phyloP scores from a whole-genome alignment of 2,329 filamentous ascomycete genomes.

The Aureobasidium subglaciale region DNA sequence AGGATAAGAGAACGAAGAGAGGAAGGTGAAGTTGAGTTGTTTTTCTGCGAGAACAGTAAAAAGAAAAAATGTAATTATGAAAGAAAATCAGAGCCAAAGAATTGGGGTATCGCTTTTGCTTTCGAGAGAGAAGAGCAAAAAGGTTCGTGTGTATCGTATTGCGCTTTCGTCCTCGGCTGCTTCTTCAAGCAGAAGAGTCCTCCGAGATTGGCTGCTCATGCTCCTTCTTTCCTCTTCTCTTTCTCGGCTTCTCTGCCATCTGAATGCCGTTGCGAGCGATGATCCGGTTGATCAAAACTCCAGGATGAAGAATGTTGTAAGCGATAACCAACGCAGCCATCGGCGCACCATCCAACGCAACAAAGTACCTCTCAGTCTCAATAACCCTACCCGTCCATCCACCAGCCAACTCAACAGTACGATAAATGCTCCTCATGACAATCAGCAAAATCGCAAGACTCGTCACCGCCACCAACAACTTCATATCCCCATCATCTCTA shows the following conservation, averaged over 20 bases:
- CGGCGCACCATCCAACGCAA: constrained; percentile 49
- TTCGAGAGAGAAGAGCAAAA: too few relatives aligned
- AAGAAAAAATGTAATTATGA: too few relatives aligned
- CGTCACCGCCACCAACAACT: constrained; percentile 23
- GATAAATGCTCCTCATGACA: constrained; percentile 57
- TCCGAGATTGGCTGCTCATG: too few relatives aligned
- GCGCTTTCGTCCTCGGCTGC: too few relatives aligned
- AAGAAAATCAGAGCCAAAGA: too few relatives aligned
- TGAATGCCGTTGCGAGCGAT: neutral
- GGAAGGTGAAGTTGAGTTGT: too few relatives aligned
- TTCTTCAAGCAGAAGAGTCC: too few relatives aligned
- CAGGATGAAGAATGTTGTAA: constrained; percentile 45
- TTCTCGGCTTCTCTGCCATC: neutral
- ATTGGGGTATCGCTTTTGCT: too few relatives aligned
- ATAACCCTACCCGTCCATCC: constrained; percentile 56
- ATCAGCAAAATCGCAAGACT: constrained; percentile 33
- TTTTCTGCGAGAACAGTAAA: too few relatives aligned
- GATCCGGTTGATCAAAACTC: constrained; percentile 18
- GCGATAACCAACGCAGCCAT: constrained; percentile 40
- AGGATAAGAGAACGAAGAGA: too few relatives aligned
- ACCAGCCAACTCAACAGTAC: constrained; percentile 57
- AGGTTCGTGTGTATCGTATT: too few relatives aligned
- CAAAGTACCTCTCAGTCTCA: constrained; percentile 40
- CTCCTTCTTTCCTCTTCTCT: too few relatives aligned
- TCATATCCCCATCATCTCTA: constrained; percentile 9